Evolutionary conservation across 306 rosid species (phyloP).

Genomic region (Prunus kanzakura): DNA sequence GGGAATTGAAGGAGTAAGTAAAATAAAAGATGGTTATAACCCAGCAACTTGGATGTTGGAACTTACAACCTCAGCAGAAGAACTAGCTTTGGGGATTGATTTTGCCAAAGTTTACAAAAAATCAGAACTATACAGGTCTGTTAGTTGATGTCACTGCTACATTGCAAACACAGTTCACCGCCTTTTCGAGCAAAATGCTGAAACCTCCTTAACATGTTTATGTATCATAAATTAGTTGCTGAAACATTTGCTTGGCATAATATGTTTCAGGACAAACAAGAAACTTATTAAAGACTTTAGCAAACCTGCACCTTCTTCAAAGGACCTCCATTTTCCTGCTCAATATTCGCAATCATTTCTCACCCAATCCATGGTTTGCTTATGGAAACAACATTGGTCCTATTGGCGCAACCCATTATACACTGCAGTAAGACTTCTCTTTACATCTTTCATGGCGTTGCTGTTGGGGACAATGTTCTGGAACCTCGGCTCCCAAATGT

Average conservation of each 20-base stretch:
- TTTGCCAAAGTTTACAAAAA: conserved; percentile 31
- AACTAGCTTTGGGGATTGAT: conserved; percentile 38
- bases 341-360: conserved; percentile 46
- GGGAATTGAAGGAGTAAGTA: conserved; percentile 37
- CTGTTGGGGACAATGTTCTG: conserved; percentile 74
- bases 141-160: background rate
- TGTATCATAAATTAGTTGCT: background rate
- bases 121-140: conserved; percentile 39
- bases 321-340: conserved; percentile 49
- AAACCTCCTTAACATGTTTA: background rate
- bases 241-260: background rate
- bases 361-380: conserved; percentile 52
- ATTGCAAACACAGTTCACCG: background rate
- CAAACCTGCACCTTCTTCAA: conserved; percentile 47
- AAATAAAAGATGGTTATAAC: conserved; percentile 36
- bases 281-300: conserved; percentile 47
- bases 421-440: conserved; percentile 48
- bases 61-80: conserved; percentile 41
- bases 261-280: conserved; percentile 57
- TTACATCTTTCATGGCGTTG: conserved; percentile 45
- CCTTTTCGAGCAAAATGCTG: background rate
- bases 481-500: conserved; percentile 71
- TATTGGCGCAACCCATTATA: conserved; percentile 66
- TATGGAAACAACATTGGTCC: conserved; percentile 73
- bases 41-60: conserved; percentile 64